These are phyloP conservation scores for Dentipellis sp. DNA, from an alignment of 768 basidiomycete species.

Conservation along the genomic window DNA sequence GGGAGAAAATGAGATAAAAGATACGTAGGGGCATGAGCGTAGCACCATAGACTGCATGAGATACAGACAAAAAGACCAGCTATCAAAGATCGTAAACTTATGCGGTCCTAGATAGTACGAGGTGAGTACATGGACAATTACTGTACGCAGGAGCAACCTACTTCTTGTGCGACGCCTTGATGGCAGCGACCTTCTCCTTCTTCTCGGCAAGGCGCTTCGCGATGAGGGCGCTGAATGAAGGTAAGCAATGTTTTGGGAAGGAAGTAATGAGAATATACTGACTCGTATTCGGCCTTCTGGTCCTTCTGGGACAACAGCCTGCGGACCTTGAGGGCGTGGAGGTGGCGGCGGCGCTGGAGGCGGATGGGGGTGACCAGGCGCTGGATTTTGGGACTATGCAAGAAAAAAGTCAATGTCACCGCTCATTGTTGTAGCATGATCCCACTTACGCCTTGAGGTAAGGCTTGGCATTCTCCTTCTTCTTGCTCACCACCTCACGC, in stretches of 20 bases:
- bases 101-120: conserved; percentile 5
- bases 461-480: conserved; percentile 87
- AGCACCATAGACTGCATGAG: conserved; percentile 7
- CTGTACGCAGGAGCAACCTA: conserved; percentile 18
- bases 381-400: conserved; percentile 84
- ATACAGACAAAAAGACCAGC: conserved; percentile 4
- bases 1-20: conserved; percentile 5
- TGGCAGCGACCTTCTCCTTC: conserved; percentile 83
- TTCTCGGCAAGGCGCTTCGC: conserved; percentile 89
- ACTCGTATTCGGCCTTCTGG: conserved; percentile 93
- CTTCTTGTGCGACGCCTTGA: conserved; percentile 80
- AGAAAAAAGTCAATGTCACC: not conserved
- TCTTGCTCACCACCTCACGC: conserved; percentile 79
- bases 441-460: conserved; percentile 89
- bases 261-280: conserved; percentile 17
- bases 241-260: conserved; percentile 1
- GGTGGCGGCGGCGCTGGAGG: conserved; percentile 93
- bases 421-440: conserved; percentile 1
- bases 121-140: not conserved
- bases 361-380: conserved; percentile 91
- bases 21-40: conserved; percentile 7
- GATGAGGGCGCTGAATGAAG: conserved; percentile 44
- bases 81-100: conserved; percentile 1
- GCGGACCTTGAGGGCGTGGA: conserved; percentile 80
- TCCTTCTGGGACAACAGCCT: conserved; percentile 89